Percentiles rank a stretch among this genome's conserved stretches.
Evolutionary conservation across 2,329 filamentous ascomycete species (phyloP).

Genomic region (Ophiostoma australiae): DNA sequence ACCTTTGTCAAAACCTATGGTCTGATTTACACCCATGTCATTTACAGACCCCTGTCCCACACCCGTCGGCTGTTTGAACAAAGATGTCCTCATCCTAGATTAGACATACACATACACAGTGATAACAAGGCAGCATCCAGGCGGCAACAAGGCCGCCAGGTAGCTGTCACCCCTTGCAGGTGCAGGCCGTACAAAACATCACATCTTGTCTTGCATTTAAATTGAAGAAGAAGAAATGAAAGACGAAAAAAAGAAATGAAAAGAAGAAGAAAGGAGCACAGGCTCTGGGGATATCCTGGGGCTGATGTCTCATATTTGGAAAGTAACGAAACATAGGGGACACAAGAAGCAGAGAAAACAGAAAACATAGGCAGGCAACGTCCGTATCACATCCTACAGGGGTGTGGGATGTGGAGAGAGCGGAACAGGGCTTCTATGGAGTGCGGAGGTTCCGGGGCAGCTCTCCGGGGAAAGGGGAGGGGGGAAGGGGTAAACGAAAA

Average conservation of each 20-base stretch:
- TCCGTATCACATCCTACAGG: conserved; percentile 5
- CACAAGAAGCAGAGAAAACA: neutral
- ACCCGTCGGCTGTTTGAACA: neutral
- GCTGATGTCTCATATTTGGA: neutral
- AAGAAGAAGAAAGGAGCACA: too few species aligned
- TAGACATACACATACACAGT: too few species aligned
- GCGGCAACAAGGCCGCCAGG: neutral
- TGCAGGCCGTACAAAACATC: neutral
- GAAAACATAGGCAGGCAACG: neutral
- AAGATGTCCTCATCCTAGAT: neutral
- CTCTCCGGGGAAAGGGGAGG: conserved; percentile 5
- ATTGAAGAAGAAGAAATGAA: neutral
- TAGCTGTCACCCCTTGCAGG: conserved; percentile 5
- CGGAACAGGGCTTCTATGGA: conserved; percentile 8
- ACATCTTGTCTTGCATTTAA: neutral
- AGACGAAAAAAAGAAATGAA: too few species aligned
- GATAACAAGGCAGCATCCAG: neutral
- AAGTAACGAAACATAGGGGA: neutral
- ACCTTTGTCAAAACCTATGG: neutral
- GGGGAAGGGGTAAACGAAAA: neutral
- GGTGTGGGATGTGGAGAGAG: neutral
- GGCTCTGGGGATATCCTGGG: conserved; percentile 3
- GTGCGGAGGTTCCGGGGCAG: conserved; percentile 7
- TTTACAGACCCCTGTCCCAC: neutral
- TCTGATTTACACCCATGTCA: neutral